Evolutionary conservation across 257 asterid species (phyloP).

Genomic region (Petrea volubilis): DNA sequence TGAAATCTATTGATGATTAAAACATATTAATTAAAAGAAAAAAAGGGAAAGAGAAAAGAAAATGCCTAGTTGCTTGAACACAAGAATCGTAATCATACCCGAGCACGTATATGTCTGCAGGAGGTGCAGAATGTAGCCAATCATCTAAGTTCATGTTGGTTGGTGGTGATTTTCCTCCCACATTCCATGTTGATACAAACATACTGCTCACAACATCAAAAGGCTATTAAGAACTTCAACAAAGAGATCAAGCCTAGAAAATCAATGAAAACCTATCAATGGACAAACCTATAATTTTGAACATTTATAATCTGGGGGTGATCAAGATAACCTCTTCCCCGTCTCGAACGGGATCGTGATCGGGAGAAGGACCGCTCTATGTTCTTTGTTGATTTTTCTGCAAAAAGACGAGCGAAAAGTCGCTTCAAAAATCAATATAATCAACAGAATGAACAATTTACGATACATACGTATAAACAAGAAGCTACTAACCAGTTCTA

Average conservation of each 20-base stretch:
- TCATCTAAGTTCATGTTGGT: conserved; percentile 82
- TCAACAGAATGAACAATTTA: not conserved
- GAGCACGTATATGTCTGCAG: conserved; percentile 96
- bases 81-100: conserved; percentile 73
- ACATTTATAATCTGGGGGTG: conserved; percentile 94
- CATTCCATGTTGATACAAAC: conserved; percentile 96
- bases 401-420: conserved; percentile 17
- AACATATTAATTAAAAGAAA: not conserved
- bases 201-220: conserved; percentile 42
- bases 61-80: not conserved
- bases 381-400: conserved; percentile 73
- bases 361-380: conserved; percentile 67
- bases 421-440: conserved; percentile 6
- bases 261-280: conserved; percentile 3
- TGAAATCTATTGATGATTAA: conserved; percentile 58
- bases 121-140: conserved; percentile 97
- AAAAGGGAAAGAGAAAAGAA: not conserved
- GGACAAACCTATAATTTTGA: conserved; percentile 55
- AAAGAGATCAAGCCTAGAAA: conserved; percentile 1
- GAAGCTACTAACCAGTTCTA: conserved; percentile 60
- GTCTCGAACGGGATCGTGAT: conserved; percentile 67
- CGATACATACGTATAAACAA: not conserved
- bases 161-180: conserved; percentile 90
- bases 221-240: not conserved
- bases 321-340: conserved; percentile 82